phyloP scores from a whole-genome alignment of 2,329 filamentous ascomycete genomes.

The Penicillium griseofulvum region DNA sequence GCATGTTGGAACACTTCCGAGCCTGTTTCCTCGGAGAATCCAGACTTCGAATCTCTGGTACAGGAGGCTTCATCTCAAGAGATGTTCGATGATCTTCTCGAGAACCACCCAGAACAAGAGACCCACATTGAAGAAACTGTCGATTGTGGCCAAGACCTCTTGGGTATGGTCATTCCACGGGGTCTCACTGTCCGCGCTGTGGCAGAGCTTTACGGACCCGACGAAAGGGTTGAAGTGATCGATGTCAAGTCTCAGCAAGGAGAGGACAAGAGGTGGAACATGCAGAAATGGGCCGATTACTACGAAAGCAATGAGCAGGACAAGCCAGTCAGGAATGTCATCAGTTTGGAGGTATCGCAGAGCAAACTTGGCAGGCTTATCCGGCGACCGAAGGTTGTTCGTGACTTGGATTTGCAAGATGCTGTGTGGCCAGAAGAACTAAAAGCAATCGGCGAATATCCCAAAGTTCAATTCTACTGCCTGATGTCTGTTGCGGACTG shows the following conservation, averaged over 20 bases:
- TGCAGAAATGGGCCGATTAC: conserved; percentile 67
- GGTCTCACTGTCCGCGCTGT: conserved; percentile 63
- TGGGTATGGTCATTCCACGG: conserved; percentile 67
- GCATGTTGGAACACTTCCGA: conserved; percentile 59
- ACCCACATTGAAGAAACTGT: conserved; percentile 44
- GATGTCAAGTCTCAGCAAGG: conserved; percentile 69
- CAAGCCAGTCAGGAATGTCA: conserved; percentile 66
- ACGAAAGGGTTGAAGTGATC: conserved; percentile 64
- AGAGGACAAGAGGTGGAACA: conserved; percentile 63
- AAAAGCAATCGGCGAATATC: conserved; percentile 56
- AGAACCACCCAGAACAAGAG: conserved; percentile 29
- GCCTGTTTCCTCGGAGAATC: conserved; percentile 29
- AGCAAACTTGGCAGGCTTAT: conserved; percentile 62
- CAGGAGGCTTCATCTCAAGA: conserved; percentile 38
- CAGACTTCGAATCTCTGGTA: conserved; percentile 30
- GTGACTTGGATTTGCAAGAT: conserved; percentile 58
- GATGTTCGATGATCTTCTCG: conserved; percentile 41
- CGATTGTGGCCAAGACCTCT: conserved; percentile 62
- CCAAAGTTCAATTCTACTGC: conserved; percentile 67
- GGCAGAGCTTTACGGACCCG: conserved; percentile 61
- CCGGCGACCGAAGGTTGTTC: conserved; percentile 62
- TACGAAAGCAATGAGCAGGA: conserved; percentile 56
- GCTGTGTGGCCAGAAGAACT: conserved; percentile 51
- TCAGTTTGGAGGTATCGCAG: conserved; percentile 66
- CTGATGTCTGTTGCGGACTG: conserved; percentile 70